These are phyloP conservation scores for Byssochlamys sp. DNA, from an alignment of 2,329 filamentous ascomycete genomes.

Conservation along the genomic window DNA sequence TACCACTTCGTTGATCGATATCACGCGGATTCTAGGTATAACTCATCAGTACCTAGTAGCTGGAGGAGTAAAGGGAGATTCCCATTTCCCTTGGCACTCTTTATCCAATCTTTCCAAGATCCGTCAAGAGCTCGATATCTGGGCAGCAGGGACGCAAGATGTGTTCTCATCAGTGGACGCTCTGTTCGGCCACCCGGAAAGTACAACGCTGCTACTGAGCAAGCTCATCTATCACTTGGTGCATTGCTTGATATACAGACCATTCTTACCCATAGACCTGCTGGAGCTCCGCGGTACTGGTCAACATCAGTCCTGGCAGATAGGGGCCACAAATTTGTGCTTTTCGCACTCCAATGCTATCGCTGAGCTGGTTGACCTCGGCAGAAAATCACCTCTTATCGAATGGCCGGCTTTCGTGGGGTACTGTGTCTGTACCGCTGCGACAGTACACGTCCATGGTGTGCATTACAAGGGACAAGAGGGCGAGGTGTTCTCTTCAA, in stretches of 20 bases:
- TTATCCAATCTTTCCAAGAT: slow-evolving; percentile 79
- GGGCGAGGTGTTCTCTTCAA: slow-evolving; percentile 54
- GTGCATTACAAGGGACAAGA: slow-evolving; percentile 62
- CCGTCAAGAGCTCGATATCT: slow-evolving; percentile 71
- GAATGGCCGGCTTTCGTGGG: slow-evolving; percentile 82
- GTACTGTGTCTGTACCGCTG: slow-evolving; percentile 77
- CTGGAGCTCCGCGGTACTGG: slow-evolving; percentile 68
- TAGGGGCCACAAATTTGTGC: slow-evolving; percentile 79
- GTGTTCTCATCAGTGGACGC: slow-evolving; percentile 66
- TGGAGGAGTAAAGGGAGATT: slow-evolving; percentile 78
- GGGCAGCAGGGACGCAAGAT: slow-evolving; percentile 72
- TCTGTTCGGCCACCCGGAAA: slow-evolving; percentile 68
- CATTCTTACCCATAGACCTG: slow-evolving; percentile 75
- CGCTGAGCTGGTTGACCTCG: slow-evolving; percentile 69
- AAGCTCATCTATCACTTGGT: slow-evolving; percentile 81
- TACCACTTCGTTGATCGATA: slow-evolving; percentile 73
- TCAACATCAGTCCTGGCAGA: slow-evolving; percentile 86
- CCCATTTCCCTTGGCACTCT: slow-evolving; percentile 83
- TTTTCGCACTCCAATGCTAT: slow-evolving; percentile 81
- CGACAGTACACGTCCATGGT: slow-evolving; percentile 79
- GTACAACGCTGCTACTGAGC: slow-evolving; percentile 67
- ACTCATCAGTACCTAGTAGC: slow-evolving; percentile 77
- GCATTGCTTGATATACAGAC: slow-evolving; percentile 76
- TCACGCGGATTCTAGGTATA: slow-evolving; percentile 69
- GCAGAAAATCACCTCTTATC: slow-evolving; percentile 61